Conservation (phyloP, 768 basidiomycete species). For the Rickenella mellea region DNA sequence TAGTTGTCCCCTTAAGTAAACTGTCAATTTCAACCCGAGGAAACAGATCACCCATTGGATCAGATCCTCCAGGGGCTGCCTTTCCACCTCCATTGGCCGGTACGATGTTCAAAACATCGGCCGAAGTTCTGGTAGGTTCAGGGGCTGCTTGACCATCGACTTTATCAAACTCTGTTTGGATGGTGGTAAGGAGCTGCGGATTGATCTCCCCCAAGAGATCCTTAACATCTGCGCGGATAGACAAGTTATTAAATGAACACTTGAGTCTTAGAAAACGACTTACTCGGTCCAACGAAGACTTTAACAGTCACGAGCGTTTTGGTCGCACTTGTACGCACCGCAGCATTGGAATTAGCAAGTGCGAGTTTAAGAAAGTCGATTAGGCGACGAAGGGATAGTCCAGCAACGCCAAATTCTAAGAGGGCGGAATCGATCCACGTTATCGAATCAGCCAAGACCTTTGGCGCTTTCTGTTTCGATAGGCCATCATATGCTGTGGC, state of each 20-base stretch:
- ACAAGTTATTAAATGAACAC: slow-evolving; percentile 5
- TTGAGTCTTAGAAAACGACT: slow-evolving; percentile 11
- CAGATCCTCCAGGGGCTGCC: slow-evolving; percentile 25
- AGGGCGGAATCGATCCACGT: slow-evolving; percentile 82
- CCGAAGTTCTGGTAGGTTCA: slow-evolving; percentile 67
- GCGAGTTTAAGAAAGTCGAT: slow-evolving; percentile 87
- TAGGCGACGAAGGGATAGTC: slow-evolving; percentile 70
- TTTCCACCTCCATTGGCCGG: slow-evolving; percentile 31
- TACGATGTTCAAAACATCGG: slow-evolving; percentile 54
- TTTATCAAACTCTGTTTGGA: slow-evolving; percentile 88
- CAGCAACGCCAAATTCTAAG: slow-evolving; percentile 84
- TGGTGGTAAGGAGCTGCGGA: slow-evolving; percentile 85
- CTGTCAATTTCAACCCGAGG: slow-evolving; percentile 90
- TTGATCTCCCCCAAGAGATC: slow-evolving; percentile 92
- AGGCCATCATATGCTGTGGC: slow-evolving; percentile 81
- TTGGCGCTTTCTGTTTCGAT: slow-evolving; percentile 93
- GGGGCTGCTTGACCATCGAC: slow-evolving; percentile 71
- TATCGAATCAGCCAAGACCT: slow-evolving; percentile 86
- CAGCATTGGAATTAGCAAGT: slow-evolving; percentile 88
- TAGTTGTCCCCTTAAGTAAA: slow-evolving; percentile 73
- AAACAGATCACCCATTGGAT: slow-evolving; percentile 89
- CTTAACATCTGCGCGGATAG: slow-evolving; percentile 61
- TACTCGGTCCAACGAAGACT: slow-evolving; percentile 84
- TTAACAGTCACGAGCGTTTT: slow-evolving; percentile 87
- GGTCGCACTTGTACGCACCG: slow-evolving; percentile 89